Evolutionary conservation across 1,139 yeast genomes (phyloP).

Genomic region (Meyerozyma smithsonii): DNA sequence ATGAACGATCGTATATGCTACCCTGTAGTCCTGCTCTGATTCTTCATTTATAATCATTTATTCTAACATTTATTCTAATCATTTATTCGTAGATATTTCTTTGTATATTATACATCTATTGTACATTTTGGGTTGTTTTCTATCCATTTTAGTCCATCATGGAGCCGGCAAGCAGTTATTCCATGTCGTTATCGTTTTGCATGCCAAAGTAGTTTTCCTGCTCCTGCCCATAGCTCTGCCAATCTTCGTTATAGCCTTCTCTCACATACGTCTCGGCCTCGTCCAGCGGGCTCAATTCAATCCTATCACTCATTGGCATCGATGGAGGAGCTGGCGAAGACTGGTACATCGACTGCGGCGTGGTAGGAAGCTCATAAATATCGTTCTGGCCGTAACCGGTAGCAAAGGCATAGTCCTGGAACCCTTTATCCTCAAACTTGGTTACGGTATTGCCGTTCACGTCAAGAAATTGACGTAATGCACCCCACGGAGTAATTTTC

Average conservation of each 20-base stretch:
- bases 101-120: background rate
- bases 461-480: slow-evolving; percentile 12
- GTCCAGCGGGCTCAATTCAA: slow-evolving; percentile 20
- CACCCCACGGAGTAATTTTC: slow-evolving; percentile 63
- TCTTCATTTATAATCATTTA: too few species aligned
- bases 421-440: slow-evolving; percentile 13
- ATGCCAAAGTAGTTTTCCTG: slow-evolving; percentile 14
- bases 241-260: slow-evolving; percentile 22
- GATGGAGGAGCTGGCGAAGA: slow-evolving; percentile 10
- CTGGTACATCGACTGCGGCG: slow-evolving; percentile 13
- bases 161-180: background rate
- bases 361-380: slow-evolving; percentile 12
- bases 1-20: too few species aligned
- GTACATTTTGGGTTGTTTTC: too few species aligned
- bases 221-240: slow-evolving; percentile 11
- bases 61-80: too few species aligned
- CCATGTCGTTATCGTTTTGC: slow-evolving; percentile 10
- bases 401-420: slow-evolving; percentile 11
- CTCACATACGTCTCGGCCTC: slow-evolving; percentile 37
- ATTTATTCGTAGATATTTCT: too few species aligned
- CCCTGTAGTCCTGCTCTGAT: too few species aligned
- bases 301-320: slow-evolving; percentile 7
- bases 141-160: background rate
- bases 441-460: slow-evolving; percentile 11
- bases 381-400: slow-evolving; percentile 17